A percentile compares a stretch with the other conserved stretches of the same genome.
Conservation (phyloP, 495 filamentous ascomycete genomes). For the Penicillium egyptiacum region DNA sequence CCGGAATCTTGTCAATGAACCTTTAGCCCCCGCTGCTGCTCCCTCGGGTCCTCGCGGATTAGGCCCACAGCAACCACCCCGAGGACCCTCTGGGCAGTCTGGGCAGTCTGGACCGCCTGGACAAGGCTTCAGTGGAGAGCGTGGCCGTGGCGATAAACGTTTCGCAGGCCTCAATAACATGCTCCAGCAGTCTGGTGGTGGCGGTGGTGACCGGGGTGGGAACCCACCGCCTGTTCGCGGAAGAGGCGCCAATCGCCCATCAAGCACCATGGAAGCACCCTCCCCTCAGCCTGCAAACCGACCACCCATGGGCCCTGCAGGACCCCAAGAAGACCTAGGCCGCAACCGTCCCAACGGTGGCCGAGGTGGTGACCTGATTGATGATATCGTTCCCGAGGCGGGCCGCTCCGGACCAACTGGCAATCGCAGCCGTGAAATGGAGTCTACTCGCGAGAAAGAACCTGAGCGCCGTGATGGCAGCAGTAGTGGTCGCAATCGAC, state of each 20-base stretch:
- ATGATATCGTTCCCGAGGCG: slow-evolving; percentile 34
- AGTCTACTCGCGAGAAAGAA: slow-evolving; percentile 25
- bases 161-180: slow-evolving; percentile 46
- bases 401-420: slow-evolving; percentile 28
- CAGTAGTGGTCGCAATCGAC: slow-evolving; percentile 25
- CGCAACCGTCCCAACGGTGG: slow-evolving; percentile 27
- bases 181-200: slow-evolving; percentile 44
- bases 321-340: slow-evolving; percentile 27
- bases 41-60: slow-evolving; percentile 15
- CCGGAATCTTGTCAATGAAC: slow-evolving; percentile 27
- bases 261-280: slow-evolving; percentile 24
- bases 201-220: slow-evolving; percentile 34
- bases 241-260: slow-evolving; percentile 39
- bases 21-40: slow-evolving; percentile 3
- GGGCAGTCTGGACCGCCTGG: slow-evolving; percentile 1
- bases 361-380: slow-evolving; percentile 28
- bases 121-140: slow-evolving; percentile 36
- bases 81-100: slow-evolving; percentile 18
- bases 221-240: slow-evolving; percentile 41
- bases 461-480: slow-evolving; percentile 34
- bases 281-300: slow-evolving; percentile 33
- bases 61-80: slow-evolving; percentile 24
- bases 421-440: slow-evolving; percentile 29
- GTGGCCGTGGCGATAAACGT: slow-evolving; percentile 45
- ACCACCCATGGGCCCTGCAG: slow-evolving; percentile 30